Percentiles rank a stretch among this genome's conserved stretches.
Evolutionary conservation across 1,139 yeast genomes (phyloP).

Genomic region (Nematodospora anomalae): DNA sequence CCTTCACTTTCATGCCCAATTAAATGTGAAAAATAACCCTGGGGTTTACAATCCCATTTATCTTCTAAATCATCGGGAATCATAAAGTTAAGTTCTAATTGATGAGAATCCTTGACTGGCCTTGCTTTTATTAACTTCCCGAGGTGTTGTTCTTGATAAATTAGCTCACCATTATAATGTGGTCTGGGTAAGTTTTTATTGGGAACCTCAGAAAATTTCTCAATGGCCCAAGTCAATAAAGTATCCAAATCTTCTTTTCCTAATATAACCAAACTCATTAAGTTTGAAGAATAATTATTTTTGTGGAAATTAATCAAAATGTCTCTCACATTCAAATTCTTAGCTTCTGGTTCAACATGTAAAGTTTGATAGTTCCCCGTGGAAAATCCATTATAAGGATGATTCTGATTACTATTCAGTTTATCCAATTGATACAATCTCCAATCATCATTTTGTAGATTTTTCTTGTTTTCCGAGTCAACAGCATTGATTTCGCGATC

Average conservation of each 20-base stretch:
- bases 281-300: slow-evolving; percentile 67
- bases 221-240: slow-evolving; percentile 66
- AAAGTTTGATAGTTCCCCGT: slow-evolving; percentile 70
- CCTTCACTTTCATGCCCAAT: slow-evolving; percentile 92
- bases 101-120: slow-evolving; percentile 80
- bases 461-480: slow-evolving; percentile 93
- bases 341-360: slow-evolving; percentile 50
- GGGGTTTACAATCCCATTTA: slow-evolving; percentile 69
- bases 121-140: slow-evolving; percentile 61
- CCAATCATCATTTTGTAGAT: slow-evolving; percentile 88
- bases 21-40: slow-evolving; percentile 71
- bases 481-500: slow-evolving; percentile 94
- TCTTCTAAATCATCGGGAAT: slow-evolving; percentile 70
- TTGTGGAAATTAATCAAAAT: slow-evolving; percentile 61
- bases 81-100: slow-evolving; percentile 64
- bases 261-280: slow-evolving; percentile 83
- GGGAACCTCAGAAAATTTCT: slow-evolving; percentile 63
- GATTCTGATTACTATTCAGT: slow-evolving; percentile 65
- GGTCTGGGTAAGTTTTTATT: slow-evolving; percentile 57
- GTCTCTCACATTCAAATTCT: slow-evolving; percentile 61
- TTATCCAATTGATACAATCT: slow-evolving; percentile 83
- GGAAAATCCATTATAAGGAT: slow-evolving; percentile 74
- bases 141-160: slow-evolving; percentile 46
- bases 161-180: slow-evolving; percentile 35
- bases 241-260: slow-evolving; percentile 80